Evolutionary conservation across 208 protist genomes (phyloP).

Genomic region (Porcisia hertigi): DNA sequence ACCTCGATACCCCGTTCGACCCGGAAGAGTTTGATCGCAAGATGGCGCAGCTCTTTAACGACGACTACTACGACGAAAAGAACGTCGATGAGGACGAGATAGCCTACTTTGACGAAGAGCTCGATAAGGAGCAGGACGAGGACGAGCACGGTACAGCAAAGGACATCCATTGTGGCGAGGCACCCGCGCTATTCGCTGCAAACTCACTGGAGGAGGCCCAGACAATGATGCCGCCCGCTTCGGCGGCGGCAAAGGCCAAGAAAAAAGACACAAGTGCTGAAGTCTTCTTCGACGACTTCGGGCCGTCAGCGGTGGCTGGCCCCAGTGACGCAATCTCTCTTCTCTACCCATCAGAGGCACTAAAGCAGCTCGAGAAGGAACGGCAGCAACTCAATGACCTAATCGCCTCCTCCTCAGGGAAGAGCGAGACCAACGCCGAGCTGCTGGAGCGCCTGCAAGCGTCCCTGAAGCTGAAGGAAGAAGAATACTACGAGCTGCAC

Average conservation of each 20-base stretch:
- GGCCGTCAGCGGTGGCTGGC: constrained; percentile 4
- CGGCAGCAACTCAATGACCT: constrained; percentile 47
- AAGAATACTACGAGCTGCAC: constrained; percentile 87
- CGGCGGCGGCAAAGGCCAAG: background rate
- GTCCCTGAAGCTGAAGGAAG: constrained; percentile 72
- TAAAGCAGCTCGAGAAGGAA: constrained; percentile 49
- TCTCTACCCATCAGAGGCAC: constrained; percentile 62
- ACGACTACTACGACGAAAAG: constrained; percentile 86
- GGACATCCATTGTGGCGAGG: constrained; percentile 22
- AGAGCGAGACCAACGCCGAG: constrained; percentile 26
- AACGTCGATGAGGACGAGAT: constrained; percentile 89
- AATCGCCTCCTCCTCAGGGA: constrained; percentile 21
- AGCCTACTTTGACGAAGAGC: constrained; percentile 83
- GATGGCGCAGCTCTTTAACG: constrained; percentile 86
- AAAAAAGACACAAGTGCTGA: constrained; percentile 16
- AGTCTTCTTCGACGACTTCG: constrained; percentile 32
- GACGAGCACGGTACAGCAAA: constrained; percentile 22
- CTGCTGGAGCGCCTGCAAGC: constrained; percentile 49
- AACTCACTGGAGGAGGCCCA: constrained; percentile 68
- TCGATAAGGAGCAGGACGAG: constrained; percentile 47
- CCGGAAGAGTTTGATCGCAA: constrained; percentile 86
- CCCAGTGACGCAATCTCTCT: constrained; percentile 44
- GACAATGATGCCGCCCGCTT: constrained; percentile 15
- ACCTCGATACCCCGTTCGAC: constrained; percentile 85
- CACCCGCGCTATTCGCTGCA: constrained; percentile 52